Conservation (phyloP, 257 asterid species). For the Jaltomata sinuosa region DNA sequence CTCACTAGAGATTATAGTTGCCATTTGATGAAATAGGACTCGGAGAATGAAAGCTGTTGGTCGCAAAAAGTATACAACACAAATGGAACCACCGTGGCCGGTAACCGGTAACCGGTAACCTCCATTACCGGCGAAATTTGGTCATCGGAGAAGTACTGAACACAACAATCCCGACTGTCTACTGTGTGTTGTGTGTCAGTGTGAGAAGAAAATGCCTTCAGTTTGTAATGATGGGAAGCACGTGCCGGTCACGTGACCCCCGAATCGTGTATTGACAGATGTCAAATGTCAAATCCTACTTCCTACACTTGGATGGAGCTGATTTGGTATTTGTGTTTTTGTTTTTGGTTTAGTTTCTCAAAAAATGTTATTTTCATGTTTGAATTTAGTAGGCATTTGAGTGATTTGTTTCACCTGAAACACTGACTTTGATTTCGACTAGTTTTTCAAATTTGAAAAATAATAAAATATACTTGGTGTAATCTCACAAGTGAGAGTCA, state of each 20-base stretch:
- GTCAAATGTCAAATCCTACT: not conserved
- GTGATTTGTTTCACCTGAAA: too few relatives aligned
- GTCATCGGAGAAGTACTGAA: not conserved
- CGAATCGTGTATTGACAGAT: not conserved
- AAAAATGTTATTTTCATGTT: too few relatives aligned
- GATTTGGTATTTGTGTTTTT: not conserved
- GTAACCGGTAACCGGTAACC: not conserved
- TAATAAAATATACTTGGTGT: too few relatives aligned
- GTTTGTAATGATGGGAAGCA: not conserved
- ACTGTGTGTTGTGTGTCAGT: not conserved
- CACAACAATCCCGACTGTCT: not conserved
- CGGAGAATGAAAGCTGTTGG: not conserved
- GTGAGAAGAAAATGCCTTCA: not conserved
- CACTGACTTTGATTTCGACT: too few relatives aligned
- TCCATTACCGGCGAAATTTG: not conserved
- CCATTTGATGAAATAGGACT: not conserved
- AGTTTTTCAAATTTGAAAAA: too few relatives aligned
- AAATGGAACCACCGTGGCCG: not conserved
- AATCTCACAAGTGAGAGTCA: fast-evolving
- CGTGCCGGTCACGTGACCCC: not conserved
- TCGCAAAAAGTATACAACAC: not conserved
- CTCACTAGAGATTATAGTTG: not conserved
- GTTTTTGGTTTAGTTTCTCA: not conserved
- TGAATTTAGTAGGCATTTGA: too few relatives aligned
- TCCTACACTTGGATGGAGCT: not conserved